Evolutionary conservation across 805 yeast species (phyloP).

Genomic region (Hanseniaspora mollemarum): DNA sequence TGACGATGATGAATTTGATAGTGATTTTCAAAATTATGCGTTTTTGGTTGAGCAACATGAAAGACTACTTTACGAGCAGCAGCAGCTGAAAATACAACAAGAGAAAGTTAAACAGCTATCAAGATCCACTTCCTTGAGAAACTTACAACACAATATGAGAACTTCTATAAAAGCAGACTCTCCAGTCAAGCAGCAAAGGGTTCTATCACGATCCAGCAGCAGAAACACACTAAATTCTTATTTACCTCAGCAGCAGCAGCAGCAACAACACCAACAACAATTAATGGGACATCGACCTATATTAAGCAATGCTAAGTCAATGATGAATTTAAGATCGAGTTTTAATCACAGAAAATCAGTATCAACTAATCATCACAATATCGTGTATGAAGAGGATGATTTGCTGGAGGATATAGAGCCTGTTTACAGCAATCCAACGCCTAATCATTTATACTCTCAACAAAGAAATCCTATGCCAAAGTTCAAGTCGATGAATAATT

Average conservation of each 20-base stretch:
- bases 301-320: constrained; percentile 27
- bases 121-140: constrained; percentile 13
- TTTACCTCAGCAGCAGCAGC: not conserved
- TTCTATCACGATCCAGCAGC: constrained; percentile 9
- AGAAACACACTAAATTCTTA: constrained; percentile 1
- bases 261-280: not conserved
- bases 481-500: constrained; percentile 10
- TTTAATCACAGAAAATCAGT: not conserved
- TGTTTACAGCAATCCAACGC: not conserved
- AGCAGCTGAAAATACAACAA: constrained; percentile 4
- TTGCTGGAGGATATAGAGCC: not conserved
- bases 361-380: not conserved
- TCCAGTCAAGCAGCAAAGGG: not conserved
- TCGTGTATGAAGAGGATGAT: not conserved
- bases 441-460: not conserved
- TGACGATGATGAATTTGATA: constrained; percentile 2
- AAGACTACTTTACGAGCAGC: not conserved
- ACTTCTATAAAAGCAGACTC: not conserved
- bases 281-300: not conserved
- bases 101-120: constrained; percentile 7
- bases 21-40: not conserved
- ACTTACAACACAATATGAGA: not conserved
- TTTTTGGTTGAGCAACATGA: not conserved
- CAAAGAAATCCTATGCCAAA: constrained; percentile 2
- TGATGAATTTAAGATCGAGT: constrained; percentile 25